phyloP scores from a whole-genome alignment of 108 stramenopile genomes.

The Conticribra guillardii region DNA sequence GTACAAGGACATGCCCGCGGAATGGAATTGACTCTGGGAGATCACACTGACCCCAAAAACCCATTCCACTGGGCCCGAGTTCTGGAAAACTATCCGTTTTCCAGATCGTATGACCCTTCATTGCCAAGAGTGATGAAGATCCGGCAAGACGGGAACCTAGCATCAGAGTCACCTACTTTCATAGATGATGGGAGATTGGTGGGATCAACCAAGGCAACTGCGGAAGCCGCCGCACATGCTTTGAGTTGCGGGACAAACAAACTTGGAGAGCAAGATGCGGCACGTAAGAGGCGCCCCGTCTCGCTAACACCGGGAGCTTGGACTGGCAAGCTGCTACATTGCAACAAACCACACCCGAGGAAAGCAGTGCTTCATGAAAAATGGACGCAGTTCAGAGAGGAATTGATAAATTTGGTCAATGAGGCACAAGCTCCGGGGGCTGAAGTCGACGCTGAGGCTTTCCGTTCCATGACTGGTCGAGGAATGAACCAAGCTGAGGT shows the following conservation, averaged over 20 bases:
- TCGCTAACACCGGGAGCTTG: conserved; percentile 6
- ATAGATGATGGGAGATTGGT: conserved; percentile 36
- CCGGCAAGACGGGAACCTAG: conserved; percentile 28
- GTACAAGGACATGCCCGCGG: conserved; percentile 11
- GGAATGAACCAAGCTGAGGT: no score
- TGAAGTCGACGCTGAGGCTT: no score
- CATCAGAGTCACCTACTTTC: conserved; percentile 23
- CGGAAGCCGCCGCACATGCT: conserved; percentile 1
- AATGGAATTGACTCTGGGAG: conserved; percentile 24
- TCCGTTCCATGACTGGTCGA: no score
- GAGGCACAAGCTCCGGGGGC: no score
- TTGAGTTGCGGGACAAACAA: background rate
- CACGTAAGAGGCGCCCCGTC: conserved; percentile 10
- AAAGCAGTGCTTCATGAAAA: conserved; percentile 7
- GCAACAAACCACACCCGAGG: background rate
- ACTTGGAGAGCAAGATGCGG: conserved; percentile 12
- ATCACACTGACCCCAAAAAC: conserved; percentile 18
- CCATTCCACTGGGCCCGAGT: conserved; percentile 37
- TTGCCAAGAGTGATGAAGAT: conserved; percentile 35
- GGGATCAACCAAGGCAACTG: conserved; percentile 7
- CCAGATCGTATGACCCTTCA: conserved; percentile 30
- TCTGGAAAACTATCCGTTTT: conserved; percentile 36
- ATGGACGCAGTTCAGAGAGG: no score
- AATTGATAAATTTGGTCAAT: no score
- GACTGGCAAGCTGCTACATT: conserved; percentile 8